Evolutionary conservation across 2,329 filamentous ascomycete species (phyloP).

Genomic region (Cladosporium colombiae): DNA sequence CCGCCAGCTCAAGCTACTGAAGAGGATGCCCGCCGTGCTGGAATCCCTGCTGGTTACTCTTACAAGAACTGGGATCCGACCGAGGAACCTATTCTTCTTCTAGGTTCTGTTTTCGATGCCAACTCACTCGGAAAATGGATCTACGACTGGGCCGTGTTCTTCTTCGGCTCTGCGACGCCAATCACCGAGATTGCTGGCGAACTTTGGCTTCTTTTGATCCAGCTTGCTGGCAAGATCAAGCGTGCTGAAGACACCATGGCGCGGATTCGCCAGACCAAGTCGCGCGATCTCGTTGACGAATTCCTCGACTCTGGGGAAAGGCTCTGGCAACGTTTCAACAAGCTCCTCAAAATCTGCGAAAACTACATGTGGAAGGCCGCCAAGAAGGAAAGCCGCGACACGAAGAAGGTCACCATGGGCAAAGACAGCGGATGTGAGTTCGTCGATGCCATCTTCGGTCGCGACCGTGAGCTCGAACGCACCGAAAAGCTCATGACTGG

Average conservation of each 20-base stretch:
- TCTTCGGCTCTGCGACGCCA: conserved; percentile 76
- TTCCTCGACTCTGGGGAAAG: conserved; percentile 89
- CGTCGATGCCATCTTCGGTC: conserved; percentile 91
- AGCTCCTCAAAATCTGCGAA: conserved; percentile 87
- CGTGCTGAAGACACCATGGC: conserved; percentile 76
- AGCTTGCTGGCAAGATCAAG: conserved; percentile 92
- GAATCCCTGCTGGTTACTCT: conserved; percentile 86
- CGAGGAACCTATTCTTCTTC: conserved; percentile 88
- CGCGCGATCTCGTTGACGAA: conserved; percentile 79
- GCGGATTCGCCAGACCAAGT: conserved; percentile 71
- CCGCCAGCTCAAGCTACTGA: conserved; percentile 57
- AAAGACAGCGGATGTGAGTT: conserved; percentile 94
- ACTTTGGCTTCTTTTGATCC: conserved; percentile 91
- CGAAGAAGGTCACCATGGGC: conserved; percentile 73
- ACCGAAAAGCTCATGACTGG: conserved; percentile 92
- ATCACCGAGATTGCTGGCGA: conserved; percentile 92
- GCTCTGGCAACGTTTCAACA: conserved; percentile 80
- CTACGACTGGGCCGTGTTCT: conserved; percentile 98
- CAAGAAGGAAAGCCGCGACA: conserved; percentile 64
- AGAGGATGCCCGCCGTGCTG: conserved; percentile 63
- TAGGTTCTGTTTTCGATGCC: conserved; percentile 94
- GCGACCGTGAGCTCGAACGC: conserved; percentile 82
- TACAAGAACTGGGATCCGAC: conserved; percentile 98
- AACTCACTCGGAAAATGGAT: conserved; percentile 99
- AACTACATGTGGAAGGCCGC: conserved; percentile 90